Base-by-base conservation (phyloP, 441 rosid species). In the Populus trichocarpa region DNA sequence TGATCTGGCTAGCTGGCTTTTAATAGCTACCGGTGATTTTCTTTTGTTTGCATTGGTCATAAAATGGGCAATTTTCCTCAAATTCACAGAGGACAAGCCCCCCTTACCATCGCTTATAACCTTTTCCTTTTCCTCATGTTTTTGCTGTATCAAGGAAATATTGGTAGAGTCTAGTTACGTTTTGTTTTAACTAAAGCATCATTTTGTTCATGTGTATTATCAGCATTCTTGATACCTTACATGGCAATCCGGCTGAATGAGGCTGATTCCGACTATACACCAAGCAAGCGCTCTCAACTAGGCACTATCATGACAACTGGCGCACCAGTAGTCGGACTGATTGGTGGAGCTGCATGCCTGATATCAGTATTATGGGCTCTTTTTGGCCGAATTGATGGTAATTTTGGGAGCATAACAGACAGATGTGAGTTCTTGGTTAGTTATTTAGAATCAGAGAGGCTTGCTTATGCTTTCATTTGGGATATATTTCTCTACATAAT, bases 391-490 rank as follows among this genome's bases (percentile, higher is more conserved):
- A 79, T 72, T 82, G 93, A 91, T 69, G 89, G 90, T 75, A 76
- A 82, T 81, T 92, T 94, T 46, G 97, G 97, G 38, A 80, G 83
- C 81, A 61, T 89, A 67, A 6, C 84, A 69, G 95, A 91, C 10
- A 89, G 97, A 76, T 89, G 85, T 90, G 92, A 90, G 74, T 96
- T 81, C 87, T 46, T 94, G 80, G 72, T 87, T 73, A 80, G 85
- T 77, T 92, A 91, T 83, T 87, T 92, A 42, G 88, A 13, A 83
- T 92, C 97, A 10, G 98, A 96, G 88, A 89, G 99, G 84, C 85
- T 79, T 91, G 97, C 96, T 25, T 92, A 94, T 81, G 97, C 98
- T 25, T 94, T 93, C 88, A 83, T 94, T 57, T 94, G 98, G 97
- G 97, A 96, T 87, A 89, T 96, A 40, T 79, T 87, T 80, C 83